phyloP scores from a whole-genome alignment of 345 rosid genomes.

The Psidium friedrichsthalianum region DNA sequence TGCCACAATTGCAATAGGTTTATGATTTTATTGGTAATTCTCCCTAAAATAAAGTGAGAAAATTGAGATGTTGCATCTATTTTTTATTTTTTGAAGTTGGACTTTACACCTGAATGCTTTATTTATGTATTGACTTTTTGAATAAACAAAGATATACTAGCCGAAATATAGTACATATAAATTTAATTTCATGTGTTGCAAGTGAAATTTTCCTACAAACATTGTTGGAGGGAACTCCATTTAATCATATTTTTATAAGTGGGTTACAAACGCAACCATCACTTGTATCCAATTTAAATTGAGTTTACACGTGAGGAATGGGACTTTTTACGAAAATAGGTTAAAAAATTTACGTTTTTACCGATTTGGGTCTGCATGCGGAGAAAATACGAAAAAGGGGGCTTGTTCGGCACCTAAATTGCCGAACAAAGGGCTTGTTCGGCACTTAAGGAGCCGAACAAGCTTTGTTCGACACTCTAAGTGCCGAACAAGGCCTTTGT shows the following conservation, averaged over 20 bases:
- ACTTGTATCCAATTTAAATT: neutral
- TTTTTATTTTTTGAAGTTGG: neutral
- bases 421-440: too few relatives aligned
- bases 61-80: neutral
- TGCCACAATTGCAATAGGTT: too few relatives aligned
- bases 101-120: neutral
- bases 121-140: neutral
- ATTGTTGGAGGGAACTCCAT: neutral
- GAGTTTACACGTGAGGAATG: neutral
- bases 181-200: neutral
- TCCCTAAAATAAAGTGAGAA: neutral
- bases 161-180: neutral
- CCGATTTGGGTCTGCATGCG: too few relatives aligned
- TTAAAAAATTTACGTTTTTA: too few relatives aligned
- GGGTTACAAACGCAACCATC: neutral
- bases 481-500: too few relatives aligned
- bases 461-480: too few relatives aligned
- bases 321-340: too few relatives aligned
- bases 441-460: too few relatives aligned
- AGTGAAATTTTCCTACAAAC: neutral
- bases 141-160: neutral
- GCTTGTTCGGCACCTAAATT: too few relatives aligned
- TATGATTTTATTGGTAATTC: too few relatives aligned
- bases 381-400: too few relatives aligned
- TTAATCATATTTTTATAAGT: neutral